These are phyloP conservation scores for Chloris gayana DNA, from an alignment of 176 grass and related monocot species.

Conservation along the genomic window DNA sequence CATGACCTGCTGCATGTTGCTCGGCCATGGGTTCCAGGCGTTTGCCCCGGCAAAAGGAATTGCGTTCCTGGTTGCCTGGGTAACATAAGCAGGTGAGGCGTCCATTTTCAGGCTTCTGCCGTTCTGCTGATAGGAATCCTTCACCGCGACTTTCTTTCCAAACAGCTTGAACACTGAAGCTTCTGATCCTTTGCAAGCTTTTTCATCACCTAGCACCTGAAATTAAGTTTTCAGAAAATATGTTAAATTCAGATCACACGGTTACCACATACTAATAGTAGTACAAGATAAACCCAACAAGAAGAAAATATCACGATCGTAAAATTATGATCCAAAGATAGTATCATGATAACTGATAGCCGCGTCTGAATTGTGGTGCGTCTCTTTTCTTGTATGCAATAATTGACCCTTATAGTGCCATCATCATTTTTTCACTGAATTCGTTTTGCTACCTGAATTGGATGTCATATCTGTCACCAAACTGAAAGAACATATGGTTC, in stretches of 20 bases:
- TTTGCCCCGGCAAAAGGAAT: conserved; percentile 19
- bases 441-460: not conserved
- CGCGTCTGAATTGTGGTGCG: not conserved
- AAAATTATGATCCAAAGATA: not conserved
- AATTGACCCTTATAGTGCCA: not conserved
- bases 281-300: not conserved
- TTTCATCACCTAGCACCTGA: conserved; percentile 37
- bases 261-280: not conserved
- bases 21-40: conserved; percentile 46
- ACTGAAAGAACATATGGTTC: conserved; percentile 23
- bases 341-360: not conserved
- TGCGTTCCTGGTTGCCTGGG: not conserved
- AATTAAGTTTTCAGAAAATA: conserved; percentile 16
- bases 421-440: not conserved
- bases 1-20: conserved; percentile 51
- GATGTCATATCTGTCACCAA: not conserved
- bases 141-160: conserved; percentile 57
- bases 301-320: not conserved
- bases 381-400: conserved; percentile 10
- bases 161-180: conserved; percentile 67
- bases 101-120: not conserved
- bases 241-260: not conserved
- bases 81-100: conserved; percentile 10
- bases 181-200: conserved; percentile 46
- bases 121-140: conserved; percentile 21